A percentile compares a stretch with the other conserved stretches of the same genome.
phyloP scores from a whole-genome alignment of 352 stramenopile genomes.

The Globisporangium paddicum region DNA sequence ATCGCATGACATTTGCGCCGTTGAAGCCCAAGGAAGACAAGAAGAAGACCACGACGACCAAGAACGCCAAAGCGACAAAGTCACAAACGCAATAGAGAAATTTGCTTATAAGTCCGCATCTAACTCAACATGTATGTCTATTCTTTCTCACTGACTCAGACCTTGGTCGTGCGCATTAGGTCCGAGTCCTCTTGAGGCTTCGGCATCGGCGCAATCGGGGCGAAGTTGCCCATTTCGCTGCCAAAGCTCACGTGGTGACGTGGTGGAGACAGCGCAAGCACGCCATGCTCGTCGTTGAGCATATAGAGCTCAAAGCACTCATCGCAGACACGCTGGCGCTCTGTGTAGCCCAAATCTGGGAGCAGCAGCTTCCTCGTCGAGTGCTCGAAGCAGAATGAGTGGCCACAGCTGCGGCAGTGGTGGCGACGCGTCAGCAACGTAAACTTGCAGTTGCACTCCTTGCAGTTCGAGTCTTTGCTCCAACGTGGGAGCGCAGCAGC shows the following conservation, averaged over 20 bases:
- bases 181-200: neutral
- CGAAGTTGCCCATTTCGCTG: conserved; percentile 3
- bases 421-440: conserved; percentile 66
- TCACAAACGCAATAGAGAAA: neutral
- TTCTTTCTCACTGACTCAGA: neutral
- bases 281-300: conserved; percentile 19
- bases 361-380: conserved; percentile 68
- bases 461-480: conserved; percentile 59
- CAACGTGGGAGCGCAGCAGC: conserved; percentile 41
- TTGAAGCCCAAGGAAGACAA: conserved; percentile 78
- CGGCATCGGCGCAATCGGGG: conserved; percentile 13
- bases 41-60: conserved; percentile 12
- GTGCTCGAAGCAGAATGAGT: conserved; percentile 86
- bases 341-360: conserved; percentile 60
- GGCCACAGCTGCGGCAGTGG: conserved; percentile 78
- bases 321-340: conserved; percentile 80
- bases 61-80: conserved; percentile 12
- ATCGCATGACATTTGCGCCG: conserved; percentile 96
- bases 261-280: conserved; percentile 14
- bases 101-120: conserved; percentile 5
- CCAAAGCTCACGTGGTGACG: conserved; percentile 11
- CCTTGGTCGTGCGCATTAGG: neutral
- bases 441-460: conserved; percentile 70
- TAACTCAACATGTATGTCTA: neutral
- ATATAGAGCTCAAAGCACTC: conserved; percentile 70